phyloP scores from a whole-genome alignment of 2,329 filamentous ascomycete species.

The Botryotinia globosa region DNA sequence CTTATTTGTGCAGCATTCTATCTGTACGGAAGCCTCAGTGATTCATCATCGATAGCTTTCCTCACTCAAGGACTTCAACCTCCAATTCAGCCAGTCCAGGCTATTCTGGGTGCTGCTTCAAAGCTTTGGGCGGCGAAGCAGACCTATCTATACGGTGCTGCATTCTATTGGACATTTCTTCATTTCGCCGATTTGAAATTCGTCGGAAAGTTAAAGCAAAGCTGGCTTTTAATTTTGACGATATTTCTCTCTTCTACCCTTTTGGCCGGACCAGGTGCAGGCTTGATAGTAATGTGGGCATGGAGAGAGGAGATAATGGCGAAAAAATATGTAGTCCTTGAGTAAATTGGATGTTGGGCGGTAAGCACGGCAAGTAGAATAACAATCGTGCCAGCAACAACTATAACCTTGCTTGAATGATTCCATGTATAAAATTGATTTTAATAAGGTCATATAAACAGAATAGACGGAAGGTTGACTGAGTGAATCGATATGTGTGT shows the following conservation, averaged over 20 bases:
- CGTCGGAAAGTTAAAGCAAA: constrained; percentile 33
- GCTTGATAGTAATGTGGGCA: constrained; percentile 36
- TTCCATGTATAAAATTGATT: neutral
- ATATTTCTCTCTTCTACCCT: constrained; percentile 26
- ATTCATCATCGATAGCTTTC: constrained; percentile 26
- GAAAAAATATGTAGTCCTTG: neutral
- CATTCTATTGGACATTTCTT: constrained; percentile 37
- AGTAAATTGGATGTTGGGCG: neutral
- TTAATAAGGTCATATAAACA: neutral
- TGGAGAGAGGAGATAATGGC: constrained; percentile 41
- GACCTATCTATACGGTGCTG: constrained; percentile 28
- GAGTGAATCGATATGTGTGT: neutral
- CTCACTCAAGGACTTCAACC: neutral
- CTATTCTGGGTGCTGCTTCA: neutral
- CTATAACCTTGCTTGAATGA: neutral
- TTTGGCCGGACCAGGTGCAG: constrained; percentile 37
- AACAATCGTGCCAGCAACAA: neutral
- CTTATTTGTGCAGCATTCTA: neutral
- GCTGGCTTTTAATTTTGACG: constrained; percentile 26
- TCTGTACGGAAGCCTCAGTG: constrained; percentile 32
- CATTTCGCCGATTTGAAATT: constrained; percentile 39
- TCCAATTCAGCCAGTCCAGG: neutral
- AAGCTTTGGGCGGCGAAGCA: constrained; percentile 16
- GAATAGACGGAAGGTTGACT: neutral
- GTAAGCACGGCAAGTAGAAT: neutral